Base-by-base conservation (phyloP, 305 asterid genomes). In the Fraxinus xanthoxyloides region DNA sequence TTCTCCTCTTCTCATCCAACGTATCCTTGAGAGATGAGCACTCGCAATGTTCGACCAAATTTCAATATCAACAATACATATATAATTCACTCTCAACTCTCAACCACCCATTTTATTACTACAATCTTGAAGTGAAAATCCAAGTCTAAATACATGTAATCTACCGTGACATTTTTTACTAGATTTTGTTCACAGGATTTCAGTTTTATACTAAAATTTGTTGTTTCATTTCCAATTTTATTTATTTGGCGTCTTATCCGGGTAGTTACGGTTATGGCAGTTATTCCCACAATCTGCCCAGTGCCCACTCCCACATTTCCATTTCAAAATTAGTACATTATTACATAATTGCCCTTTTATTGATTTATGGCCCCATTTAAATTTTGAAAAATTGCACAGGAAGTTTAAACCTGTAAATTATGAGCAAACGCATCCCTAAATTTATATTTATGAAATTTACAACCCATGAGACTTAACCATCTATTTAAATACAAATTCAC, bases 201-300 rank as follows among this genome's bases (percentile, higher is more conserved):
- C 13, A 7, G 32, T 2, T 5, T 59, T 15, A 15, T 48, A 48
- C 59, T 48, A 61, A n/a, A n/a, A n/a, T 24, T 63, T 63, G 32
- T 26, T 63, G 17, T 26, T 24, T 9, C 56, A 0, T 28, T 70
- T 77, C 54, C 51, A 77, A 80, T 77, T 54, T 61, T 21, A 19
- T 30, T 70, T 48, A 70, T 51, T n/a, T 61, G 7, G 65, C 7
- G 63, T 73, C 76, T 15, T 13, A 30, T 65, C 74, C 31, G n/a
- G 77, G 78, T 89, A 80, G 79, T 82, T 91, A 84, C 92, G 89
- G 94, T 90, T 92, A 85, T 85, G 92, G 88, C 92, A 85, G 94
- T 91, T 91, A 77, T 80, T 69, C 80, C 83, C 89, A 86, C 85
- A 40, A 84, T 85, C 54, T 48, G n/a, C 89, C 91, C 92, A 85